phyloP scores from a whole-genome alignment of 768 basidiomycete species.

The Trametes punicea region DNA sequence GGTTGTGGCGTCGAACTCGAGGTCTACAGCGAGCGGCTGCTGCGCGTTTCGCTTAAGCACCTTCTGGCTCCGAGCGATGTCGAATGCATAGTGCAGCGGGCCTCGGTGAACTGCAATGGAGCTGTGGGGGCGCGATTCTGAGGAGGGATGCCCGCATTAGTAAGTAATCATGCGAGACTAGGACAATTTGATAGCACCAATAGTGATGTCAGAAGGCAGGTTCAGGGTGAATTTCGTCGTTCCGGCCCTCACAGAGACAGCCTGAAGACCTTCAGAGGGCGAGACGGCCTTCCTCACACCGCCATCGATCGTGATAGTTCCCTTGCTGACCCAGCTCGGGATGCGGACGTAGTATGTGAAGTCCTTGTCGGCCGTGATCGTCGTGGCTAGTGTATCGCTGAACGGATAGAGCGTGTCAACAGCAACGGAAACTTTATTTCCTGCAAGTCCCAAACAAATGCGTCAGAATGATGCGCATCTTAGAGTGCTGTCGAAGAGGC shows the following conservation, averaged over 20 bases:
- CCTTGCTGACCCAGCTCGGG: slow-evolving; percentile 47
- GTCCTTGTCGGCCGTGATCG: slow-evolving; percentile 38
- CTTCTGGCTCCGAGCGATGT: slow-evolving; percentile 37
- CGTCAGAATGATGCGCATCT: not conserved
- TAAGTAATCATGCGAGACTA: not conserved
- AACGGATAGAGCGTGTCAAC: slow-evolving; percentile 52
- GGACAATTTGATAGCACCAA: slow-evolving; percentile 31
- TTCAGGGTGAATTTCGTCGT: slow-evolving; percentile 44
- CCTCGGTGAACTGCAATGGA: slow-evolving; percentile 54
- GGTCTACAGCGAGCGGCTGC: slow-evolving; percentile 45
- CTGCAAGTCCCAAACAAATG: slow-evolving; percentile 21
- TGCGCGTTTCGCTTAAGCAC: slow-evolving; percentile 42
- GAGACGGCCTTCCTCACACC: slow-evolving; percentile 34
- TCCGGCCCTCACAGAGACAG: slow-evolving; percentile 38
- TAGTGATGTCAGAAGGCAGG: slow-evolving; percentile 45
- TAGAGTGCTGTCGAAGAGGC: not conserved
- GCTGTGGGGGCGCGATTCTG: slow-evolving; percentile 49
- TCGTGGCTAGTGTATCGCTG: slow-evolving; percentile 46
- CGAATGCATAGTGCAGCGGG: slow-evolving; percentile 52
- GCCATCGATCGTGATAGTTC: slow-evolving; percentile 42
- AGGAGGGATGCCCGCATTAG: not conserved
- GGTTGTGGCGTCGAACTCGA: slow-evolving; percentile 46
- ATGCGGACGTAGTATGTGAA: slow-evolving; percentile 50
- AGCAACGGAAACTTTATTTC: slow-evolving; percentile 40
- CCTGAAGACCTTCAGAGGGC: slow-evolving; percentile 44